These are phyloP conservation scores for Pyrenopolyporus hunteri DNA, from an alignment of 495 filamentous ascomycete genomes.

Conservation along the genomic window DNA sequence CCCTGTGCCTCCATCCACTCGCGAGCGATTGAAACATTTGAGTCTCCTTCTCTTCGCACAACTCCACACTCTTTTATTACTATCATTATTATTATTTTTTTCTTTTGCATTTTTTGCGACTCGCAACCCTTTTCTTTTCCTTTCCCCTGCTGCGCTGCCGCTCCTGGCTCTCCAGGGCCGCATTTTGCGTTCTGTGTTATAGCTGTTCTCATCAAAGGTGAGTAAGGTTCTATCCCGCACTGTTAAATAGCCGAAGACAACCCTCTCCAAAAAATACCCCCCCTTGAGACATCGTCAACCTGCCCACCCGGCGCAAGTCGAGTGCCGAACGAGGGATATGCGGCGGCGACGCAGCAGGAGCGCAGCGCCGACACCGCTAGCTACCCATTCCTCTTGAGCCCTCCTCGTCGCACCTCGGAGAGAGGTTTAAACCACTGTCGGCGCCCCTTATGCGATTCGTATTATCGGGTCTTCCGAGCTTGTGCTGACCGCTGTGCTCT, in stretches of 20 bases:
- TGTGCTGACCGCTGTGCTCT: constrained; percentile 20
- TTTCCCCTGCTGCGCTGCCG: constrained; percentile 37
- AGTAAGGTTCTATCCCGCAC: constrained; percentile 24
- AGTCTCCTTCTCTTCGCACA: constrained; percentile 45
- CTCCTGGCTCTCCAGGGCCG: constrained; percentile 52
- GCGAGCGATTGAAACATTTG: constrained; percentile 43
- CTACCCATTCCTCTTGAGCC: constrained; percentile 14
- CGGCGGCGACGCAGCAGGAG: constrained; percentile 15
- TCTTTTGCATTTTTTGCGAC: constrained; percentile 30
- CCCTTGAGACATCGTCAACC: constrained; percentile 35
- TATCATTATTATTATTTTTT: no score
- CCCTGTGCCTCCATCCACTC: constrained; percentile 40
- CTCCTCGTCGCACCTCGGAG: constrained; percentile 7
- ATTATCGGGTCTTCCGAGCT: neutral
- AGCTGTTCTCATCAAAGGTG: constrained; percentile 45
- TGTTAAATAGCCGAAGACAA: constrained; percentile 29
- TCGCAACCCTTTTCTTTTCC: constrained; percentile 28
- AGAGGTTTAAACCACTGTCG: neutral
- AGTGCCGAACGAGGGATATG: constrained; percentile 30
- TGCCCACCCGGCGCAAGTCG: constrained; percentile 30
- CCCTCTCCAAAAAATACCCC: constrained; percentile 17
- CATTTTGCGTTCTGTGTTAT: constrained; percentile 44
- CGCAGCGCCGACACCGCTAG: constrained; percentile 20
- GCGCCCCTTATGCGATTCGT: constrained; percentile 19
- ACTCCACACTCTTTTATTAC: constrained; percentile 47